Evolutionary conservation across 345 rosid species (phyloP).

Genomic region (Salix brachista): DNA sequence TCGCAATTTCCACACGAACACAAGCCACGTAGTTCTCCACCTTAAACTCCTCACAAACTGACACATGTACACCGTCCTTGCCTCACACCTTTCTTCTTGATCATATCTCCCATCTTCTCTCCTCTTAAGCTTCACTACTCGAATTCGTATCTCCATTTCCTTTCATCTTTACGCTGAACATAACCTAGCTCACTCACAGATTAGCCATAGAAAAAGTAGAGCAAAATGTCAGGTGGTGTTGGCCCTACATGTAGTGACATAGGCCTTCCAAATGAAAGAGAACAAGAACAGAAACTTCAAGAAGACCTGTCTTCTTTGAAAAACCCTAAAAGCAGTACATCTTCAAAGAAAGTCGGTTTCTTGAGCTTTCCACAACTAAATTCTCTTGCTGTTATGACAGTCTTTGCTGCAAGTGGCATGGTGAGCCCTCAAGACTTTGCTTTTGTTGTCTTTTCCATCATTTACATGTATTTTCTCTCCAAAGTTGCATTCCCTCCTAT

Average conservation of each 20-base stretch:
- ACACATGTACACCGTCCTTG: conserved; percentile 21
- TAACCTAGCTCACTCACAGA: background rate
- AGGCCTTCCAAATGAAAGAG: conserved; percentile 45
- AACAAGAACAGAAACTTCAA: conserved; percentile 19
- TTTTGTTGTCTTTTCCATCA: conserved; percentile 45
- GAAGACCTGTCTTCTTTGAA: conserved; percentile 10
- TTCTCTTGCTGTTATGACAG: conserved; percentile 47
- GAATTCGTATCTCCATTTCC: background rate
- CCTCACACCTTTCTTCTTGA: background rate
- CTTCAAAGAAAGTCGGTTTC: conserved; percentile 19
- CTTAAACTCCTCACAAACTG: background rate
- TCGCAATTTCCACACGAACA: background rate
- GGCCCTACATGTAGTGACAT: conserved; percentile 59
- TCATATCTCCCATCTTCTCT: background rate
- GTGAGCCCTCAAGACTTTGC: conserved; percentile 51
- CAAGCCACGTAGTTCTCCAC: conserved; percentile 15
- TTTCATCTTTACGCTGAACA: background rate
- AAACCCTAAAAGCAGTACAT: conserved; percentile 7
- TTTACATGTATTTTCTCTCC: conserved; percentile 66
- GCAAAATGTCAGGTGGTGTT: conserved; percentile 74
- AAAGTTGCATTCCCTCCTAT: conserved; percentile 50
- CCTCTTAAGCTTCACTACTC: background rate
- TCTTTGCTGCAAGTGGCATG: conserved; percentile 68
- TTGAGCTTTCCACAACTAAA: conserved; percentile 62
- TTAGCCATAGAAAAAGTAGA: background rate